Percentiles rank a stretch among this genome's conserved stretches.
These are phyloP conservation scores for Pythium biforme DNA, from an alignment of 352 stramenopile genomes.

Conservation along the genomic window DNA sequence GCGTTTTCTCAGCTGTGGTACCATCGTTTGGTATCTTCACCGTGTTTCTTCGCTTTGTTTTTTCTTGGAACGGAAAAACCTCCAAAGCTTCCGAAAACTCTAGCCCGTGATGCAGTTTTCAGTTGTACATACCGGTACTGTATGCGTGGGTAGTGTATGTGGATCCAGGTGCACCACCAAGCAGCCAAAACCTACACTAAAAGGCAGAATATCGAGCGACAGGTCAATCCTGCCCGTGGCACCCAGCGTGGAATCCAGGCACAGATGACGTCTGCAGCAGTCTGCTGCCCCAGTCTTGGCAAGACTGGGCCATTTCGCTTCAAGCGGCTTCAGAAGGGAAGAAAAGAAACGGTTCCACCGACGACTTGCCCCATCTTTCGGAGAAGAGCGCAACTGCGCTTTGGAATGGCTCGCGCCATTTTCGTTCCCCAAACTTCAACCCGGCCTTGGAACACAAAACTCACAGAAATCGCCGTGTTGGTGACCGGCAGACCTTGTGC, in stretches of 20 bases:
- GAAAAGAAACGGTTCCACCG: slow-evolving; percentile 3
- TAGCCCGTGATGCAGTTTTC: no score
- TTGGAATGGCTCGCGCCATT: background rate
- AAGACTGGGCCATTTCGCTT: background rate
- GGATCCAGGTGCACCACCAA: background rate
- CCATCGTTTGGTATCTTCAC: no score
- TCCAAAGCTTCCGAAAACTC: no score
- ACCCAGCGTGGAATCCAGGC: background rate
- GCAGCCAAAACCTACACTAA: background rate
- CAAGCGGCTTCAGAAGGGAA: background rate
- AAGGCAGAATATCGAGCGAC: background rate
- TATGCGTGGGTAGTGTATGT: no score
- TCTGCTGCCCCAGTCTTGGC: no score
- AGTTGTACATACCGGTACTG: no score
- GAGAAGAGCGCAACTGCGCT: slow-evolving; percentile 3
- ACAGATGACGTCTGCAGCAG: no score
- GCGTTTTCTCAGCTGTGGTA: no score
- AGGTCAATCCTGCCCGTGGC: background rate
- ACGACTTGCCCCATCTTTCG: background rate
- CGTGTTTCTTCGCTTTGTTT: background rate
- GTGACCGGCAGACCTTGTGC: background rate
- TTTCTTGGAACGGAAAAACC: no score
- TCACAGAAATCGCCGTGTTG: background rate
- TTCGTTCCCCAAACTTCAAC: slow-evolving; percentile 10
- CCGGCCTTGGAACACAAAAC: background rate